These are phyloP conservation scores for Tirmania nivea DNA, from an alignment of 495 filamentous ascomycete genomes.

Conservation along the genomic window DNA sequence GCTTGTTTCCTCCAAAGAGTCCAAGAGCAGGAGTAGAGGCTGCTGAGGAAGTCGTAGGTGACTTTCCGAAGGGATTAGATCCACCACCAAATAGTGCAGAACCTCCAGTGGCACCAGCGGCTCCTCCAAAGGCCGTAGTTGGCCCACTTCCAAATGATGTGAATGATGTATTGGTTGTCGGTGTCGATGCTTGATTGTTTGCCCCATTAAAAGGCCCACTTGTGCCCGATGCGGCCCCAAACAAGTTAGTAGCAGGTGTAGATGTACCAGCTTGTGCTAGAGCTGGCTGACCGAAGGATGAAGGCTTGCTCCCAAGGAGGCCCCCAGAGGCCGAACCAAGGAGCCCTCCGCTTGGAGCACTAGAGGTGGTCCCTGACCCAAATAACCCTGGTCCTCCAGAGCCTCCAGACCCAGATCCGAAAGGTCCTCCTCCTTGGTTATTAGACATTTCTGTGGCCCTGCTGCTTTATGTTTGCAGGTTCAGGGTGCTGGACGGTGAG, in stretches of 20 bases:
- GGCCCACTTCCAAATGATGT: too few species aligned
- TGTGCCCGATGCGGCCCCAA: neutral
- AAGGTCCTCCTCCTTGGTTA: too few species aligned
- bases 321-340: slow-evolving; percentile 3
- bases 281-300: slow-evolving; percentile 5
- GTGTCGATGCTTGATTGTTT: too few species aligned
- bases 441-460: too few species aligned
- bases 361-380: neutral
- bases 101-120: too few species aligned
- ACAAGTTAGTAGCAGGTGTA: neutral
- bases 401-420: too few species aligned
- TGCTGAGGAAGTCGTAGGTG: neutral
- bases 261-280: slow-evolving; percentile 3
- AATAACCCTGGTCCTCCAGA: neutral
- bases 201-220: neutral
- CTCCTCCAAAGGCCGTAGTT: too few species aligned
- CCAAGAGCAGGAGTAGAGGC: neutral
- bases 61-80: neutral
- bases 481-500: too few species aligned
- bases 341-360: slow-evolving; percentile 1
- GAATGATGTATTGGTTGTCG: too few species aligned
- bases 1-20: neutral
- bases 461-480: too few species aligned
- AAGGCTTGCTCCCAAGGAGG: slow-evolving; percentile 6
- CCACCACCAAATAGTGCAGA: neutral